Percentiles rank a stretch among this genome's conserved stretches.
Conservation (phyloP, 192 early-diverging fungal genomes). For the Geosiphon pyriformis region DNA sequence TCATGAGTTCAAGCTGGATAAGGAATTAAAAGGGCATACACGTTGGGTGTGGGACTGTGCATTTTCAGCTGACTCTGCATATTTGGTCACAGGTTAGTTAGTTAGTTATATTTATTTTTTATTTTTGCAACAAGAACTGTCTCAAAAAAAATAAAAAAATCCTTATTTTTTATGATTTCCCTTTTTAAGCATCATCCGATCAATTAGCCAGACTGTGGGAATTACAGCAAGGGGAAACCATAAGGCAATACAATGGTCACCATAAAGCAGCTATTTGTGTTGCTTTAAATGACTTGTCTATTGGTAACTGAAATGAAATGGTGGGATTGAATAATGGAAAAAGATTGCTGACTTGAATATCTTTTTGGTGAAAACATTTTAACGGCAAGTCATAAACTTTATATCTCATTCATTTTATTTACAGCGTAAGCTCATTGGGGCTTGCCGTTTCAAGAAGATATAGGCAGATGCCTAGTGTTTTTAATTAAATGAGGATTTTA, state of each 20-base stretch:
- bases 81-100: conserved; percentile 69
- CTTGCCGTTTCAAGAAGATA: too few relatives aligned
- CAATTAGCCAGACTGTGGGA: conserved; percentile 82
- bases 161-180: background rate
- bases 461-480: too few relatives aligned
- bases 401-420: too few relatives aligned
- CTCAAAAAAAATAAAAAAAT: background rate
- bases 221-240: conserved; percentile 66
- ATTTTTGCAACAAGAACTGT: background rate
- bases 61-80: conserved; percentile 88
- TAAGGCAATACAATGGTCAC: conserved; percentile 85
- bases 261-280: conserved; percentile 85
- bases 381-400: too few relatives aligned
- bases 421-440: too few relatives aligned
- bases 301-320: conserved; percentile 23
- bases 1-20: conserved; percentile 59
- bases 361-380: too few relatives aligned
- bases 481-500: too few relatives aligned
- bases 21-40: conserved; percentile 75
- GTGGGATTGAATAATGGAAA: too few relatives aligned
- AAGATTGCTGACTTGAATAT: too few relatives aligned
- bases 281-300: conserved; percentile 76
- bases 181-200: conserved; percentile 66
- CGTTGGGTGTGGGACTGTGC: conserved; percentile 93
- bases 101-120: background rate